Evolutionary conservation across 176 grass and related monocot species (phyloP).

Genomic region (Dactylis glomerata): DNA sequence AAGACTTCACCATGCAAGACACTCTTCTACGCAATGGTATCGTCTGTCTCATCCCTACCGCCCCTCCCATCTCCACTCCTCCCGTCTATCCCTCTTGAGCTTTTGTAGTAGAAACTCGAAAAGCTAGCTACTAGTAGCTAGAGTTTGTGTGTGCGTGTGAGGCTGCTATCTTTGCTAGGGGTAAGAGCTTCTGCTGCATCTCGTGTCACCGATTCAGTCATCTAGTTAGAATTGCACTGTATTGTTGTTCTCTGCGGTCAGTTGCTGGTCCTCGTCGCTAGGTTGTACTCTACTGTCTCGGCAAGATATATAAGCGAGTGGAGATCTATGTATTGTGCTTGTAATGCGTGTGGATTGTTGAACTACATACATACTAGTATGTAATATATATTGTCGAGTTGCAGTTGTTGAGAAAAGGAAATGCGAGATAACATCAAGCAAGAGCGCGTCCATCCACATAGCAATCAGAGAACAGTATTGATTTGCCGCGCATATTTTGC

Average conservation of each 20-base stretch:
- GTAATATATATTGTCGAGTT: neutral
- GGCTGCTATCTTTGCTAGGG: neutral
- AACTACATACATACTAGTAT: neutral
- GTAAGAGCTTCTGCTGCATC: neutral
- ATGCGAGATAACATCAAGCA: neutral
- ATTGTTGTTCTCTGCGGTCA: neutral
- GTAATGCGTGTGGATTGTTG: neutral
- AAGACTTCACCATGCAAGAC: neutral
- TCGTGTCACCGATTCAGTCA: neutral
- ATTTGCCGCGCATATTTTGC: neutral
- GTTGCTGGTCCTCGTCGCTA: neutral
- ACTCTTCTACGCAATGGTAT: rapidly evolving
- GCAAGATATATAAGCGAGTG: neutral
- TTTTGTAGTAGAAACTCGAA: neutral
- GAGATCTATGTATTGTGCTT: neutral
- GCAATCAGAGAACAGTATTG: neutral
- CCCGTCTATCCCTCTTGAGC: slow-evolving; percentile 39
- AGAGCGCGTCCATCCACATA: neutral
- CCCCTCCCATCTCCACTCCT: neutral
- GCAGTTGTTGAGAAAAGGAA: neutral
- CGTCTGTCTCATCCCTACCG: neutral
- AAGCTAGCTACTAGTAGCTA: neutral
- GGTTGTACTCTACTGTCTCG: neutral
- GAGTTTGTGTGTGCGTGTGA: neutral
- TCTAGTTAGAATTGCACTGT: neutral